Base-by-base conservation (phyloP, 345 rosid genomes). In the Erucastrum elatum region DNA sequence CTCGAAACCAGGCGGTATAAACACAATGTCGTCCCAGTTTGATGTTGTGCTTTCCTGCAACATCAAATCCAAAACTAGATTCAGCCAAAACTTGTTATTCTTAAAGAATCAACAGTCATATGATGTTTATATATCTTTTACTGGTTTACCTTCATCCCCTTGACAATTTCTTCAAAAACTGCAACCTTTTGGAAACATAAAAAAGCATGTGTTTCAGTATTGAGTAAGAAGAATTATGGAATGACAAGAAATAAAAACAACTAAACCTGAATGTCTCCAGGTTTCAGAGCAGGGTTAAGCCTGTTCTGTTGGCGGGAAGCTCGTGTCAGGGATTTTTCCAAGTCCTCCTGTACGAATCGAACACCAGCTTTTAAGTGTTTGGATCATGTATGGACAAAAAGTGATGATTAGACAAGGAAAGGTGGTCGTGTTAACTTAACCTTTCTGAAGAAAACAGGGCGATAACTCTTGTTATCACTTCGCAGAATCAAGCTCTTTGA, bases 361-460 rank as follows among this genome's bases (percentile, higher is more conserved):
- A 77, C 41, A 66, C 80, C 33, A 55, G 29, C 39, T 10, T n/a
- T 16, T 69, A 15, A 69, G 34, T 17, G 25, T 62, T 15, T 29
- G 2, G 37, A 33, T 58, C 71, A n/a, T n/a, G n/a, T n/a, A n/a
- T n/a, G n/a, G n/a, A n/a, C n/a, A n/a, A 69, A 41, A 27, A 49
- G 55, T 44, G 15, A 68, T 34, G 29, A 34, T 10, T 74, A 72
- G 49, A 31, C 33, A 56, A 70, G 59, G n/a, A n/a, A 70, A 61
- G 15, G 59, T 29, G 8, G 44, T 76, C 49, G 62, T 71, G 51
- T n/a, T n/a, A n/a, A n/a, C n/a, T n/a, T n/a, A n/a, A 94, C 97
- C 94, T 94, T 92, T 84, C 96, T 88, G 82, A 94, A 92, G 89
- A 94, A 94, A 64, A 84, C 86, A 16, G 97, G 98, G 34, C 91